phyloP scores from a whole-genome alignment of 306 rosid species.

The Alnus glutinosa region DNA sequence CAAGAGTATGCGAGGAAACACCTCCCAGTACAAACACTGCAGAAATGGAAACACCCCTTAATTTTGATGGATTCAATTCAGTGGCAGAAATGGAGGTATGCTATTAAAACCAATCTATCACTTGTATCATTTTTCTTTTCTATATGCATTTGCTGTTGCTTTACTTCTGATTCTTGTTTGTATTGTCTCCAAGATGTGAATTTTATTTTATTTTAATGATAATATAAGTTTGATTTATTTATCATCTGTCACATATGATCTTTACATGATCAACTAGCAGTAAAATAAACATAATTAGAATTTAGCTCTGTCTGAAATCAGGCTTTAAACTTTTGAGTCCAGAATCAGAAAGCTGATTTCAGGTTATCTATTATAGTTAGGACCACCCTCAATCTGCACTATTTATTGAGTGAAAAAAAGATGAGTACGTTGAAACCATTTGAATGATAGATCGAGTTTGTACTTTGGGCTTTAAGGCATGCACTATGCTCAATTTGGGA shows the following conservation, averaged over 20 bases:
- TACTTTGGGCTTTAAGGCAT: not conserved
- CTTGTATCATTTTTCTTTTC: constrained; percentile 1
- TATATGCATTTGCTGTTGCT: not conserved
- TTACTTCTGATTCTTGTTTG: not conserved
- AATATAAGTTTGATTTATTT: not conserved
- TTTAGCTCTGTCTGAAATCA: not conserved
- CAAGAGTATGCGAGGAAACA: constrained; percentile 40
- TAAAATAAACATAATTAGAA: not conserved
- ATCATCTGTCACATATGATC: not conserved
- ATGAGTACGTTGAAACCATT: not conserved
- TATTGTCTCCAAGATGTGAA: not conserved
- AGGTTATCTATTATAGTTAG: not conserved
- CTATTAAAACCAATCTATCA: constrained; percentile 9
- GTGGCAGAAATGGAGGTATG: constrained; percentile 92
- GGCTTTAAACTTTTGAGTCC: not conserved
- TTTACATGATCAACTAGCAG: not conserved
- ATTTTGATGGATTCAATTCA: constrained; percentile 58
- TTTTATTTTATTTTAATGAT: not conserved
- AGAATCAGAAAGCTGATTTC: not conserved
- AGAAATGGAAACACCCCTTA: constrained; percentile 47
- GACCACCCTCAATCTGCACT: not conserved
- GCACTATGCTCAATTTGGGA: not conserved
- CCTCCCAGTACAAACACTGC: constrained; percentile 33
- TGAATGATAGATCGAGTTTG: not conserved
- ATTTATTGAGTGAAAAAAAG: not conserved